phyloP scores from a whole-genome alignment of 2,329 filamentous ascomycete genomes.

The Aaosphaeria pasadenensis region DNA sequence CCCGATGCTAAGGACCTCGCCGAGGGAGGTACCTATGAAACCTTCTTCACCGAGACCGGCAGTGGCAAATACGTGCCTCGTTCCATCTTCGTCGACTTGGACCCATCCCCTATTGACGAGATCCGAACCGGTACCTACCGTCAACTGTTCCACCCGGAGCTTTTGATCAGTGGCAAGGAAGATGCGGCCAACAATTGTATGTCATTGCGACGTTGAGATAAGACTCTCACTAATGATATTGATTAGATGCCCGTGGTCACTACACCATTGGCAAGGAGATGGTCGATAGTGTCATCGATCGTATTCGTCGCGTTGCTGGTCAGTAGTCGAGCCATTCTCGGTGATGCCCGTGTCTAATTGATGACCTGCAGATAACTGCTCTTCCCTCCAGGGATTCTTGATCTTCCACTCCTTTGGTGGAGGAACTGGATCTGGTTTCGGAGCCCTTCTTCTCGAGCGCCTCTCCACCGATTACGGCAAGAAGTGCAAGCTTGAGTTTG shows the following conservation, averaged over 20 bases:
- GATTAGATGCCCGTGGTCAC: conserved; percentile 65
- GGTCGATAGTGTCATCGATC: conserved; percentile 68
- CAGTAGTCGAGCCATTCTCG: conserved; percentile 20
- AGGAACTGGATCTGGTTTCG: conserved; percentile 71
- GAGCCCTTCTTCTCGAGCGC: conserved; percentile 68
- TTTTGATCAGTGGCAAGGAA: conserved; percentile 71
- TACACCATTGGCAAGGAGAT: conserved; percentile 77
- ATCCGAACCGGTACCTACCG: conserved; percentile 67
- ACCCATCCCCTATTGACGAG: conserved; percentile 71
- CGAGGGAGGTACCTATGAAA: conserved; percentile 66
- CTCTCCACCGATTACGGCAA: conserved; percentile 72
- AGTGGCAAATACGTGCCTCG: conserved; percentile 70
- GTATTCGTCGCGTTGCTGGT: conserved; percentile 68
- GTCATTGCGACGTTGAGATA: conserved; percentile 9
- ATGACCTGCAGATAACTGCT: conserved; percentile 53
- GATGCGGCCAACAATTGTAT: conserved; percentile 73
- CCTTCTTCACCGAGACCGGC: conserved; percentile 72
- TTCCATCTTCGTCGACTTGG: conserved; percentile 69
- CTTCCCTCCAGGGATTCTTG: conserved; percentile 69
- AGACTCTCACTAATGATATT: conserved; percentile 12
- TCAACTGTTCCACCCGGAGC: conserved; percentile 69
- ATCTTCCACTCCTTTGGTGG: conserved; percentile 75
- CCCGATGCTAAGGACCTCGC: conserved; percentile 58
- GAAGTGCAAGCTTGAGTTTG: conserved; percentile 75
- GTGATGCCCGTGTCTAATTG: not conserved